Evolutionary conservation across 2,329 filamentous ascomycete species (phyloP).

Genomic region (Pseudogymnoascus sp.): DNA sequence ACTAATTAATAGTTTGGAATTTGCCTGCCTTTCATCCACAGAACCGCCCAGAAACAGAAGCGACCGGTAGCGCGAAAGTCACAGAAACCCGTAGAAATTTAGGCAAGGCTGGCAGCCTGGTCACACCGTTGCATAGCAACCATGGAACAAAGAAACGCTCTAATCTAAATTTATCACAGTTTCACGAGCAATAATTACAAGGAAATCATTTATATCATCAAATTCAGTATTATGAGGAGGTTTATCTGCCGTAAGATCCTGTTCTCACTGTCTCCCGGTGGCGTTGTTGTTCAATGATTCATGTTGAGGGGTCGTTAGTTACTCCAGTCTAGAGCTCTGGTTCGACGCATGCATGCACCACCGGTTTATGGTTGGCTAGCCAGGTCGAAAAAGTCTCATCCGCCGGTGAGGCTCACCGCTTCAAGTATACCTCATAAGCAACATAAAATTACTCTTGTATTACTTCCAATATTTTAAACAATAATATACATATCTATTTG

Average conservation of each 20-base stretch:
- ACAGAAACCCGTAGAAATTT: constrained; percentile 9
- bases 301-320: background rate
- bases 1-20: constrained; percentile 10
- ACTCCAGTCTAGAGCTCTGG: background rate
- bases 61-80: constrained; percentile 9
- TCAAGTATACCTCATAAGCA: background rate
- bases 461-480: background rate
- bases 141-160: background rate
- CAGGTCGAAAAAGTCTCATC: background rate
- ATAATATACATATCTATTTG: constrained; percentile 2
- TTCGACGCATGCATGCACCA: background rate
- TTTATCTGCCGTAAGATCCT: background rate
- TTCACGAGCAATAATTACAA: background rate
- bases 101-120: constrained; percentile 8
- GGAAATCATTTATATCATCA: background rate
- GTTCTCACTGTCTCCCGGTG: background rate
- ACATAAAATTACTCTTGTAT: background rate
- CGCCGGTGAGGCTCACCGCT: background rate
- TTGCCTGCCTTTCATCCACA: constrained; percentile 4
- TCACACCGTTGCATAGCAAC: constrained; percentile 7
- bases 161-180: background rate
- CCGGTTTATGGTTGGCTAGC: background rate
- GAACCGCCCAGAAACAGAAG: constrained; percentile 9
- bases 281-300: background rate
- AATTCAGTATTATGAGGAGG: background rate